These are phyloP conservation scores for Cryptosporidium baileyi DNA, from an alignment of 169 alveolate species.

Conservation along the genomic window DNA sequence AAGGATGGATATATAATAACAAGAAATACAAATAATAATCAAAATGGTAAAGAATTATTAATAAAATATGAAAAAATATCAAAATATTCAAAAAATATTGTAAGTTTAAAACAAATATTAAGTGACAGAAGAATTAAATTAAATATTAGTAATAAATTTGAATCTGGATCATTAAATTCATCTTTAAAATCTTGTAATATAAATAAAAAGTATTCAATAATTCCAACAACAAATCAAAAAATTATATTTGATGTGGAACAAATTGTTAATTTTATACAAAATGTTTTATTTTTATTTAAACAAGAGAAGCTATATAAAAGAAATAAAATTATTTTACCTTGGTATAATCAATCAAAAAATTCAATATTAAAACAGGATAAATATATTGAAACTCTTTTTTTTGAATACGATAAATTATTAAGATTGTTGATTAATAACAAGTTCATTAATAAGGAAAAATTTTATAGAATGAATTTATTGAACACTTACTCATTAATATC, in stretches of 20 bases:
- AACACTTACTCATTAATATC: conserved; percentile 22
- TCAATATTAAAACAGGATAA: neutral
- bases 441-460: conserved; percentile 14
- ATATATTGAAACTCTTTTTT: neutral
- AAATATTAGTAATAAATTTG: neutral
- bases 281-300: neutral
- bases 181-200: neutral
- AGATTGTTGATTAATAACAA: neutral
- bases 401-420: neutral
- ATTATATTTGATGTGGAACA: conserved; percentile 36
- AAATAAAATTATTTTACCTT: conserved; percentile 1
- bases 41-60: too few species aligned
- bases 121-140: neutral
- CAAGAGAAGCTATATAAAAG: neutral
- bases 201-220: neutral
- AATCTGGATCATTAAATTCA: neutral
- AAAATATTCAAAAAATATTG: neutral
- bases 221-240: neutral
- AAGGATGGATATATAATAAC: conserved; percentile 1
- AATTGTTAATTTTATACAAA: conserved; percentile 2
- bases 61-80: conserved; percentile 26
- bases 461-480: conserved; percentile 10
- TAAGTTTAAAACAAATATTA: neutral
- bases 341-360: conserved; percentile 13
- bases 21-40: neutral